Conservation (phyloP, 352 stramenopile species). For the Phytophthora fragariaefolia region DNA sequence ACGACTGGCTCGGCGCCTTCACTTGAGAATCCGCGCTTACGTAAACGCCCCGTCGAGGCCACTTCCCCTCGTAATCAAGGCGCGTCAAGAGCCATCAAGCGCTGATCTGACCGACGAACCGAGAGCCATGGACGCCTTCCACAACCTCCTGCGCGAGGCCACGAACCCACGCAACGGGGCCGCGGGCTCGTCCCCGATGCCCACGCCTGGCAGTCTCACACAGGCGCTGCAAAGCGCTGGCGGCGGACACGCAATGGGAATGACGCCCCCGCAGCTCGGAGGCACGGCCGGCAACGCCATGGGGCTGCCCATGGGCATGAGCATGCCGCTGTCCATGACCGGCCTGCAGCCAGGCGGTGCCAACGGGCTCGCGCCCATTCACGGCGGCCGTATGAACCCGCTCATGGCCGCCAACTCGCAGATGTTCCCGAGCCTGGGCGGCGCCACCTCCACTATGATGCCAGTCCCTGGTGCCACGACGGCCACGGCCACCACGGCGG, state of each 20-base stretch:
- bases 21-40: constrained; percentile 52
- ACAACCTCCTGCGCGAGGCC: constrained; percentile 79
- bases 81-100: constrained; percentile 13
- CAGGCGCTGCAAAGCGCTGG: constrained; percentile 44
- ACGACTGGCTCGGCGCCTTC: constrained; percentile 35
- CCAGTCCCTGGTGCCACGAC: background rate
- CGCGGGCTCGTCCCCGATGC: constrained; percentile 26
- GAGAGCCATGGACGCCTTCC: constrained; percentile 72
- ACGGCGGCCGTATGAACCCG: constrained; percentile 67
- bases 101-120: constrained; percentile 6
- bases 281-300: constrained; percentile 31
- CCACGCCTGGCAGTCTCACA: constrained; percentile 41
- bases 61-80: constrained; percentile 45
- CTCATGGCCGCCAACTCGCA: constrained; percentile 65
- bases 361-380: constrained; percentile 67
- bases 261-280: constrained; percentile 40
- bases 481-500: constrained; percentile 6
- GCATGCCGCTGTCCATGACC: constrained; percentile 57
- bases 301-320: constrained; percentile 72
- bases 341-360: constrained; percentile 43
- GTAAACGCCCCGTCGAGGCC: constrained; percentile 37
- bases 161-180: constrained; percentile 55
- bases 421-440: constrained; percentile 71
- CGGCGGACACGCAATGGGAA: constrained; percentile 48
- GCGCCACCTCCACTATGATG: constrained; percentile 31